Base-by-base conservation (phyloP, 768 basidiomycete species). In the Sporobolomyces roseus region DNA sequence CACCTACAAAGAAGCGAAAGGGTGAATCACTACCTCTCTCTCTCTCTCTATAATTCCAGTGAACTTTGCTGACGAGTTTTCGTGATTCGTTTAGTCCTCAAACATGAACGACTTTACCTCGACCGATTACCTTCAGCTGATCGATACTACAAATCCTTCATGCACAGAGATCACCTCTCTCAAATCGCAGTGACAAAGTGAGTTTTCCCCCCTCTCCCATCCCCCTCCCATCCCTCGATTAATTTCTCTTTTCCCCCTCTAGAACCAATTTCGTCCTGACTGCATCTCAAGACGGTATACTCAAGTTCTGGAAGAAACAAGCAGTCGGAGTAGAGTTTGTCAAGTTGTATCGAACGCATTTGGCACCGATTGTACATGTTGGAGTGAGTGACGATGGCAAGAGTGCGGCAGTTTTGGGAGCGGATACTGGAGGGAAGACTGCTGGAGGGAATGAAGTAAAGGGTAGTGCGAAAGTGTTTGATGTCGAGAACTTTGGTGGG, bases 221-320 rank as follows among this genome's bases (percentile, higher is more conserved):
- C 52, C 16, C 10, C 41, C 49, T 4, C 33, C 9, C 23, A 30
- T 21, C 30, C 36, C 16, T 21, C 41, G 25, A 32, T 17, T 41
- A 16, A 53, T 27, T 38, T 10, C 19, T 27, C 14, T 23, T 23
- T 46, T 53, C 45, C 16, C 16, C 48, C 17, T 72, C 36, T 38
- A 96, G 94, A 78, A 94, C 92, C 17, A 87, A 92, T 65, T 99
- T 97, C 76, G 77, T 98, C 49, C 83, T 99, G 55, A 99, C 96
- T 10, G 93, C 94, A 1, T 97, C 94, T 4, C 79, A 92, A 14
- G 96, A 98, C 77, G 96, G 96, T 3, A 89, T 93, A 79, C 79
- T 98, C 71, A 99, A 99, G 78, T 80, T 99, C n/a, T 99, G 96
- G 96, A 98, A 96, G 82, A 99, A 99, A 79, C 93, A 96, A 80